These are phyloP conservation scores for Austroboletus festivus DNA, from an alignment of 768 basidiomycete species.

Conservation along the genomic window DNA sequence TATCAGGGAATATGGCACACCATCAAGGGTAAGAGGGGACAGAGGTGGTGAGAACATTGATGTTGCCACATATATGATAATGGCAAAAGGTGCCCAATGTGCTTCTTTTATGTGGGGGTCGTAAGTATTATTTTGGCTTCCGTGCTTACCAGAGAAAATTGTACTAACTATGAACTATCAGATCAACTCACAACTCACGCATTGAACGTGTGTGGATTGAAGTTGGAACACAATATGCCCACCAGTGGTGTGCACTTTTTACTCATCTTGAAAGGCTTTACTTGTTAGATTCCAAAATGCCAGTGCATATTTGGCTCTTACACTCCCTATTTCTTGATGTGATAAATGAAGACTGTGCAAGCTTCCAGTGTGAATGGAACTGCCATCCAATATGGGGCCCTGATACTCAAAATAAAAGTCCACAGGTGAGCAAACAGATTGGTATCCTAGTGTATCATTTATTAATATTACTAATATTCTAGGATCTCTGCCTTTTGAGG, in stretches of 20 bases:
- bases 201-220: slow-evolving; percentile 5
- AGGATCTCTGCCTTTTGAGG: too few relatives aligned
- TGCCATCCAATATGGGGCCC: slow-evolving; percentile 25
- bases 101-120: slow-evolving; percentile 31
- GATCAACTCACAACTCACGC: slow-evolving; percentile 39
- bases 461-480: too few relatives aligned
- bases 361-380: slow-evolving; percentile 40
- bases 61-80: slow-evolving; percentile 25
- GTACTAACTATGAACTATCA: neutral
- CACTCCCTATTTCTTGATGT: slow-evolving; percentile 38
- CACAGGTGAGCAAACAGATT: neutral
- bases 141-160: slow-evolving; percentile 10
- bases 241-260: slow-evolving; percentile 44
- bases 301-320: slow-evolving; percentile 42
- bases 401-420: slow-evolving; percentile 8
- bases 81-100: slow-evolving; percentile 17
- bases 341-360: slow-evolving; percentile 37
- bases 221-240: slow-evolving; percentile 25
- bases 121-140: neutral
- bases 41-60: slow-evolving; percentile 30
- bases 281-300: slow-evolving; percentile 30
- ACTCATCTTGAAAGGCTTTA: slow-evolving; percentile 33
- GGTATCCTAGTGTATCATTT: too few relatives aligned
- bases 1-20: slow-evolving; percentile 12
- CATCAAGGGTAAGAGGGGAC: slow-evolving; percentile 29